Base-by-base conservation (phyloP, 352 stramenopile species). In the Phytopythium cucurbitacearum region DNA sequence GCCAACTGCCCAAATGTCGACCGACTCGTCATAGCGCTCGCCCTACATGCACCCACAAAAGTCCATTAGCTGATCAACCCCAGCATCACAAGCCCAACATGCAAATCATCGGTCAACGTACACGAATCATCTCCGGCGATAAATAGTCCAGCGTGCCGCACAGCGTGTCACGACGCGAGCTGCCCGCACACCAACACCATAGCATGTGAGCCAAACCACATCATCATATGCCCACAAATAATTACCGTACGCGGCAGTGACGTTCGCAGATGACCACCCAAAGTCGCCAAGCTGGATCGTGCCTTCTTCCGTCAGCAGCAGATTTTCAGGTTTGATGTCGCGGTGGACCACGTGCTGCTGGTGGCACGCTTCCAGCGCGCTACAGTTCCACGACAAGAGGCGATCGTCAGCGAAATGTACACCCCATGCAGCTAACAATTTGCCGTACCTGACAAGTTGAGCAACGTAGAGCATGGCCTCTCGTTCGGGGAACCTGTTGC, bases 141-240 rank as follows among this genome's bases (percentile, higher is more conserved):
- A 99, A 76, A 70, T 99, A 99, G 64, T 99, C 98, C 21, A 99
- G 70, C 0, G 97, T 99, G 12, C 97, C 97, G 64, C 98, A 99
- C 21, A 99, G 75, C 6, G 98, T 99, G 46, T 97, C 97, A 36
- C 97, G 80, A 38, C 97, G 87, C 36, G 75, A 90, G 21, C 79
- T 91, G 46, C 32, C 40, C 13, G 7, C 9, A 10, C 33, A 12
- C 0, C 5, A 44, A 12, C 21, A 9, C 8, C 13, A 13, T 0
- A 12, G 1, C 7, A 0, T 10, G 21, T 28, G 8, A 47, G 47
- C 5, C 15, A 45, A 46, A 16, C 42, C 2, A 38, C 2, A 56
- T 39, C 28, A 41, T 9, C 32, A 6, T 5, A 34, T 37, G 15
- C 36, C 8, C 12, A 44, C 12, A 15, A 28, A 43, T 39, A n/a